Evolutionary conservation across 2,329 filamentous ascomycete species (phyloP).

Genomic region (Ascochyta lentis): DNA sequence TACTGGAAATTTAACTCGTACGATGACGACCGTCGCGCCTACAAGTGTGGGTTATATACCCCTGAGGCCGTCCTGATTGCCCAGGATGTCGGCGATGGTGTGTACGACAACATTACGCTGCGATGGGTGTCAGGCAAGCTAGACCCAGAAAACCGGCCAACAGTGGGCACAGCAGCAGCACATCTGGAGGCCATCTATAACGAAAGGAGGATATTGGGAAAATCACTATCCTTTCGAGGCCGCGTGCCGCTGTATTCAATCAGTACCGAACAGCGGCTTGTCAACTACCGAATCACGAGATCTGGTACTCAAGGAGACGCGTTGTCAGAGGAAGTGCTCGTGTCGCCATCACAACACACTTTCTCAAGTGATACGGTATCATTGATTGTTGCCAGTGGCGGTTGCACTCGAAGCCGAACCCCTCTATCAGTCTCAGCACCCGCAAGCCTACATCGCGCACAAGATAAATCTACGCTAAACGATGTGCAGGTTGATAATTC

Average conservation of each 20-base stretch:
- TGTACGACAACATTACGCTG: constrained; percentile 20
- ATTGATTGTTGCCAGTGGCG: background rate
- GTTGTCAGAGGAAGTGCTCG: background rate
- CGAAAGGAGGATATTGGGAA: constrained; percentile 18
- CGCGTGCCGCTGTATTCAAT: constrained; percentile 23
- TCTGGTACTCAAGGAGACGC: background rate
- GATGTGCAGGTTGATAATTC: background rate
- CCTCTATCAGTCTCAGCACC: background rate
- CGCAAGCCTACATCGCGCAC: background rate
- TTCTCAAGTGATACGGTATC: background rate
- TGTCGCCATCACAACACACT: background rate
- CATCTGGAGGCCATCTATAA: constrained; percentile 26
- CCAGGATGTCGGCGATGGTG: constrained; percentile 16
- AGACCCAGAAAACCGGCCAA: constrained; percentile 2
- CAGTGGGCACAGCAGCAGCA: constrained; percentile 15
- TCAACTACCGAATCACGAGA: constrained; percentile 1
- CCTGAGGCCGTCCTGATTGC: constrained; percentile 26
- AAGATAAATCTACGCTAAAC: background rate
- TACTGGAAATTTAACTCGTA: constrained; percentile 26
- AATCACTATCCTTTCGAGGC: constrained; percentile 18
- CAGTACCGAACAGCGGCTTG: background rate
- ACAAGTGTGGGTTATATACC: constrained; percentile 12
- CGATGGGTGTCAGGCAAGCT: constrained; percentile 24
- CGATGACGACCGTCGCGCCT: constrained; percentile 25
- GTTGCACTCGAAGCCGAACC: background rate